Base-by-base conservation (phyloP, 2,329 filamentous ascomycete genomes). In the Alternaria novae-zelandiae region DNA sequence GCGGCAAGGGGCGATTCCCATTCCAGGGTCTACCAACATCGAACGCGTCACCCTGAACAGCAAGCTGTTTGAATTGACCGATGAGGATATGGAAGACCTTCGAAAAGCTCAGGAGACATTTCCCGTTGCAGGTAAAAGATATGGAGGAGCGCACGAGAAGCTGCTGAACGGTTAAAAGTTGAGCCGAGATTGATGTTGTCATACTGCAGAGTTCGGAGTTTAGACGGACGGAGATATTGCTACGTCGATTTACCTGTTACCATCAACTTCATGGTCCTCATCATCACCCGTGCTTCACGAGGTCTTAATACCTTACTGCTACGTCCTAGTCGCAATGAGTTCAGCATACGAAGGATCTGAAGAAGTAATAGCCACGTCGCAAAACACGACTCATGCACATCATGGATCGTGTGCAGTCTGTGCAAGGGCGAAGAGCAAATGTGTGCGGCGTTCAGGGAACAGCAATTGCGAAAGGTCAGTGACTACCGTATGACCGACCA, bases 21-120 rank as follows among this genome's bases (percentile, higher is more conserved):
- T 91, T 68, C 89, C 89, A 0, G 89, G 89, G 3, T 85, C 88
- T 6, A 86, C 85, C 3, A 86, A 82, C 12, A 79, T 77, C 5
- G 81, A 80, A 25, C 82, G 88, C 15, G 83, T 90, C 9, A 68
- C 78, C 7, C 87, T 90, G 81, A 91, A 91, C 67, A 77, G 82
- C 9, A 83, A 79, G 90, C 56, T 87, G 87, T 21, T 21, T 1
- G 17, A 45, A 7, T 45, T 45, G 6, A 45, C 43, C 2, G 11
- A 45, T 17, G n/a, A 45, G 6, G 17, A 45, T 45, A 45, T 45
- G n/a, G 43, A 45, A 21, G 20, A 21, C 43, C 43, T 45, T 21
- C 32, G 17, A 26, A 26, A 54, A 15, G 28, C 28, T 7, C 17
- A 50, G 3, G 57, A 50, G 13, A 25, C 9, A 3, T 66, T 61